These are phyloP conservation scores for Fraxinus latifolia DNA, from an alignment of 305 asterid species.

Conservation along the genomic window DNA sequence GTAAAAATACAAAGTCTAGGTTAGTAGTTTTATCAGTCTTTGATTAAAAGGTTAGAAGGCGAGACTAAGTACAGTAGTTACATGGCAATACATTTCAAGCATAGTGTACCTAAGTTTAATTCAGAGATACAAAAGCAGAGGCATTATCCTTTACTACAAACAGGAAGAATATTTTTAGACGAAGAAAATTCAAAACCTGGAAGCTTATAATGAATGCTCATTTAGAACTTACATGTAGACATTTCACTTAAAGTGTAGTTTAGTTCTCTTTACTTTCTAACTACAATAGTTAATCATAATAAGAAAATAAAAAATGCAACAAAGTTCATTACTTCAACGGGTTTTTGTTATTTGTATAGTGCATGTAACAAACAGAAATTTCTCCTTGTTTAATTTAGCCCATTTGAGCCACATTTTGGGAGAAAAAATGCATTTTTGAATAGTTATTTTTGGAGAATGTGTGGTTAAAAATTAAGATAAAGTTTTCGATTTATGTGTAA, in stretches of 20 bases:
- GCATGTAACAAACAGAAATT: background rate
- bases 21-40: background rate
- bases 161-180: slow-evolving; percentile 1
- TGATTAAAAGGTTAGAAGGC: background rate
- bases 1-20: background rate
- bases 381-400: slow-evolving; percentile 1
- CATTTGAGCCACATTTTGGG: background rate
- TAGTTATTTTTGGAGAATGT: background rate
- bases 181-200: slow-evolving; percentile 13
- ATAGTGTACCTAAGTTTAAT: background rate
- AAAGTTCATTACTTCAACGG: slow-evolving; percentile 15
- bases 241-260: background rate
- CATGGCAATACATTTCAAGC: background rate
- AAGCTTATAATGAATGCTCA: slow-evolving; percentile 21
- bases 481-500: background rate
- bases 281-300: background rate
- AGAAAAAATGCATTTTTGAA: background rate
- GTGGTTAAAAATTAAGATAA: background rate
- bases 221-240: slow-evolving; percentile 6
- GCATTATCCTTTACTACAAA: slow-evolving; percentile 9
- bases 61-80: background rate
- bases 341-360: slow-evolving; percentile 12
- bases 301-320: slow-evolving; percentile 8
- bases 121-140: slow-evolving; percentile 21
- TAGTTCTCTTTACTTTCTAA: slow-evolving; percentile 3